phyloP scores from a whole-genome alignment of 1,139 yeast genomes.

The Hyphopichia burtonii region DNA sequence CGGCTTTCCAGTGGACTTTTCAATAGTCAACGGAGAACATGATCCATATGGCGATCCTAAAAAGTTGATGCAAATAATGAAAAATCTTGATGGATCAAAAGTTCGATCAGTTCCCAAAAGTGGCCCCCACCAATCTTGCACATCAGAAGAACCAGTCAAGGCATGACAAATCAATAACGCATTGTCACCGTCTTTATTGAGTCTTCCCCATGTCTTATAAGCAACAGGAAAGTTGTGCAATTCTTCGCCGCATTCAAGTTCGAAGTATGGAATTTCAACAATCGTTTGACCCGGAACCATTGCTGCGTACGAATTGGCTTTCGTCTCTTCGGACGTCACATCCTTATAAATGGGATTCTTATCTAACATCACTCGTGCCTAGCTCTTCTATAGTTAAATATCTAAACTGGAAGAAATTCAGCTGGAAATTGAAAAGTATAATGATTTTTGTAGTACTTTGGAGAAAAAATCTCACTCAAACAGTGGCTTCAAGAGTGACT shows the following conservation, averaged over 20 bases:
- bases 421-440: neutral
- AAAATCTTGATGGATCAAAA: constrained; percentile 85
- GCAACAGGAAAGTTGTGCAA: constrained; percentile 83
- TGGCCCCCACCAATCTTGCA: constrained; percentile 99
- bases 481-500: neutral
- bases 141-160: constrained; percentile 91
- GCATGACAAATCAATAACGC: constrained; percentile 92
- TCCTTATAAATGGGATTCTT: constrained; percentile 26
- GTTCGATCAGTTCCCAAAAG: constrained; percentile 82
- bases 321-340: constrained; percentile 46
- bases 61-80: constrained; percentile 82
- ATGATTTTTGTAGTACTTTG: neutral
- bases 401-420: neutral
- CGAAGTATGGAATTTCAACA: constrained; percentile 73
- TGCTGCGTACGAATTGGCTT: constrained; percentile 62
- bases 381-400: too few species aligned
- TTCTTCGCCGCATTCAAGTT: constrained; percentile 79
- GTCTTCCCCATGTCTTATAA: constrained; percentile 90
- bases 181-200: constrained; percentile 66
- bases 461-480: neutral
- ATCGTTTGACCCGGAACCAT: constrained; percentile 81
- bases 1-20: constrained; percentile 67
- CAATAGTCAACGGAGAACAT: constrained; percentile 82
- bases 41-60: constrained; percentile 97
- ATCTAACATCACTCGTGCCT: neutral